phyloP scores from a whole-genome alignment of 1,284 basidiomycete genomes.

The Anthracocystis walkeri region DNA sequence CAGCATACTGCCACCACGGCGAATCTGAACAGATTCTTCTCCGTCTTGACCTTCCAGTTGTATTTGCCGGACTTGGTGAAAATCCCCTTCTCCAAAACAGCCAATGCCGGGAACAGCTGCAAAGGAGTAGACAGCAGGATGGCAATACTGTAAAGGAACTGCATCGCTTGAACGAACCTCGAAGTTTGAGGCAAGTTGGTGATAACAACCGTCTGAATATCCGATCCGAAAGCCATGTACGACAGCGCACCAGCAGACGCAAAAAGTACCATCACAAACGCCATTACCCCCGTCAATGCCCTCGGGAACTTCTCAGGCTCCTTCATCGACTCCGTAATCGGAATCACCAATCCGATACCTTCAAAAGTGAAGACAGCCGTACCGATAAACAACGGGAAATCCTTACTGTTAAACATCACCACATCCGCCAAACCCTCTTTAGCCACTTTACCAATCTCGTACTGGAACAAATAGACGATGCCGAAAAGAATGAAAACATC shows the following conservation, averaged over 20 bases:
- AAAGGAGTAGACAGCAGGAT: constrained; percentile 94
- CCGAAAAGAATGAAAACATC: constrained; percentile 95
- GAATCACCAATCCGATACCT: constrained; percentile 95
- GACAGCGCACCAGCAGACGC: constrained; percentile 88
- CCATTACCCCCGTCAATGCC: constrained; percentile 90
- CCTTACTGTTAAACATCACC: constrained; percentile 85
- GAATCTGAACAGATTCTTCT: constrained; percentile 91
- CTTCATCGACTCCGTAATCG: constrained; percentile 94
- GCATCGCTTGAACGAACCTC: constrained; percentile 88
- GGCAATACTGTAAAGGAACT: constrained; percentile 75
- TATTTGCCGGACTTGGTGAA: constrained; percentile 87
- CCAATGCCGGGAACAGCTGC: constrained; percentile 90
- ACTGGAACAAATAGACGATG: constrained; percentile 70
- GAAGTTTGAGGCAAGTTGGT: constrained; percentile 89
- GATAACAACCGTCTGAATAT: constrained; percentile 92
- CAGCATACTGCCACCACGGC: constrained; percentile 81
- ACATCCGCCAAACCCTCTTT: constrained; percentile 75
- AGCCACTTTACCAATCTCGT: constrained; percentile 61
- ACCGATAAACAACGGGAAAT: constrained; percentile 92
- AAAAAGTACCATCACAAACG: constrained; percentile 81
- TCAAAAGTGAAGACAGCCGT: constrained; percentile 99
- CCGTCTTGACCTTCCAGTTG: constrained; percentile 76
- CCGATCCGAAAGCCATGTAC: constrained; percentile 87
- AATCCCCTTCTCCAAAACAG: constrained; percentile 96
- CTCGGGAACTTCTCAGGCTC: constrained; percentile 90